Base-by-base conservation (phyloP, 2,329 filamentous ascomycete genomes). In the Monilinia polystroma region DNA sequence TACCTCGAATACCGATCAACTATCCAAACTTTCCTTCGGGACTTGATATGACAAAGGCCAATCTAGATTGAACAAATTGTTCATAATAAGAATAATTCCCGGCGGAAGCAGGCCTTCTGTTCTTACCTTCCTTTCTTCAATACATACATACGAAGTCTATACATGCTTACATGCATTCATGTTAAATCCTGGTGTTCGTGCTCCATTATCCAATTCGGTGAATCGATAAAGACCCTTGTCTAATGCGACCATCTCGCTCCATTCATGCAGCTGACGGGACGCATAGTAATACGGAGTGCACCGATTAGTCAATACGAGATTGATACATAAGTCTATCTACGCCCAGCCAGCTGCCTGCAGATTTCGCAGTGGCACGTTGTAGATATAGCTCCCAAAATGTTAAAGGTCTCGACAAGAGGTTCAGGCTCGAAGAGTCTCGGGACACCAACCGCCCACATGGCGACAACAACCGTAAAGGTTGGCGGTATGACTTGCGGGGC, bases 401-500 rank as follows among this genome's bases (percentile, higher is more conserved):
- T 74, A 52, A 75, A 73, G 53, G 73, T 76, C 60, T 68, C 71
- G n/a, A 38, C 71, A 12, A 63, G 67, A 67, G 68, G 69, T 35
- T 41, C 67, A 63, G 59, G 70, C 18, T 67, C 67, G n/a, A 63
- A 66, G 38, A 66, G 68, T 23, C 52, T 70, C 38, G 67, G 54
- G 8, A 69, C 71, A n/a, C 71, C 72, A n/a, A 69, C 69, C 29
- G 72, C 76, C 68, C 87, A 89, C 76, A 90, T 96, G 87, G 92
- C 92, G 51, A 96, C 91, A 16, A 98, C 95, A 43, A 97, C 93
- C 26, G 80, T 99, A 68, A 91, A 90, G 75, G 90, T 99, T 52
- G 92, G 90, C 72, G 95, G 95, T 73, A 99, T 90, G 87, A 90
- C 88, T 71, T 99, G 95, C 80, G 93, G 94, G 76, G 90, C 94